phyloP scores from a whole-genome alignment of 345 rosid genomes.

The Acer saccharum region DNA sequence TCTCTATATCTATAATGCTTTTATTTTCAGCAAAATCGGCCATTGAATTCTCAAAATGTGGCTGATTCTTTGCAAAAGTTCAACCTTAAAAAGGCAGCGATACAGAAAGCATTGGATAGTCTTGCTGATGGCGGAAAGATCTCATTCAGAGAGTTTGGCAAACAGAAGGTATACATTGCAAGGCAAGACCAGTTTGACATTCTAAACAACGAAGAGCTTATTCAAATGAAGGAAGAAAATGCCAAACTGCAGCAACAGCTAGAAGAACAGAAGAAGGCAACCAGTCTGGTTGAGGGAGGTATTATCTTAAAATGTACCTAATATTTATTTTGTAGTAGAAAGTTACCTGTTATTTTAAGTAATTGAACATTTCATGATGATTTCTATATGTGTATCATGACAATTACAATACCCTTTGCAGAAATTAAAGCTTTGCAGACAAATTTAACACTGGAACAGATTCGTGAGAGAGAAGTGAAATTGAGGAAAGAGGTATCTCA shows the following conservation, averaged over 20 bases:
- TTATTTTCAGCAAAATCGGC: conserved; percentile 76
- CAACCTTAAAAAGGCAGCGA: conserved; percentile 85
- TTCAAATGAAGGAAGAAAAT: conserved; percentile 79
- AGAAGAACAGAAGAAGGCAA: conserved; percentile 58
- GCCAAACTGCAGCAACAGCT: conserved; percentile 62
- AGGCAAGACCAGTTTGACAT: conserved; percentile 91
- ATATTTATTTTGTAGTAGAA: conserved; percentile 4
- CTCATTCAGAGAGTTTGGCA: conserved; percentile 89
- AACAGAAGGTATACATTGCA: conserved; percentile 93
- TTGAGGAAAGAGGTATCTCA: conserved; percentile 62
- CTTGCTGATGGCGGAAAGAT: conserved; percentile 78
- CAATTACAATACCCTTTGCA: conserved; percentile 34
- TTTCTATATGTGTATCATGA: conserved; percentile 2
- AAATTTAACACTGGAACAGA: conserved; percentile 76
- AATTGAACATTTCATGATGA: background rate
- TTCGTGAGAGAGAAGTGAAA: conserved; percentile 57
- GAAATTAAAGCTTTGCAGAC: conserved; percentile 73
- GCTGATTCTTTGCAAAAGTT: conserved; percentile 91
- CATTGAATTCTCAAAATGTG: conserved; percentile 79
- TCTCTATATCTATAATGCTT: background rate
- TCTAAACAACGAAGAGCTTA: conserved; percentile 80
- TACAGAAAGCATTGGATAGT: conserved; percentile 81
- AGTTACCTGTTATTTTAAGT: background rate
- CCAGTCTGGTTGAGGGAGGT: conserved; percentile 78
- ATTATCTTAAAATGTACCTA: background rate